Base-by-base conservation (phyloP, 2,329 filamentous ascomycete species). In the Trichophyton rubrum region DNA sequence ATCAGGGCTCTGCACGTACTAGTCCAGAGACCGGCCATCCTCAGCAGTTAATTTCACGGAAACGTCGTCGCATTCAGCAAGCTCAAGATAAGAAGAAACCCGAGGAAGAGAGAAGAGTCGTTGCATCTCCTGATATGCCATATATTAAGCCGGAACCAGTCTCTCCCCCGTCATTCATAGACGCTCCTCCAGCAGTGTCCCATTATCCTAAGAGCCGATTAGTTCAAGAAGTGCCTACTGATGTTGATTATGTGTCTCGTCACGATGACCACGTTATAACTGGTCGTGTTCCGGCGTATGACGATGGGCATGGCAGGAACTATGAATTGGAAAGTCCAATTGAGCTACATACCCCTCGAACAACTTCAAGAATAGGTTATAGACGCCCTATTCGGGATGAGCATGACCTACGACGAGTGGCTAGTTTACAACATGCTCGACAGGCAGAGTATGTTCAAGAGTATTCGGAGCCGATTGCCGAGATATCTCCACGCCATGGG, bases 131-230 rank as follows among this genome's bases (percentile, higher is more conserved):
- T 62, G 71, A 68, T 30, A 79, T 79, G 60, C 73, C 80, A 7
- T 79, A 79, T 64, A 83, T 86, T 68, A 86, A 85, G 68, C 78
- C 82, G 65, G 83, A 86, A 67, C 82, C 83, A 6, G 73, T 84
- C 17, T 85, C 83, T 11, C 83, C 83, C 20, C 81, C 81, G 47
- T 79, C 80, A 1, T 80, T 85, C 62, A 71, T 76, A 58, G 73
- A 76, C 64, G 70, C 72, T 24, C 70, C 72, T 35, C 30, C 55
- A 9, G 13, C 49, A 13, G 22, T 13, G 13, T 15, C 55, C 22
- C 55, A 57, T 20, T 57, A 57, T 30, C 13, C 55, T 9, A 38
- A 33, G 15, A 20, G 55, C 20, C 55, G 55, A n/a, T 8, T 57
- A 13, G 67, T 74, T 57, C 68, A 64, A 30, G 71, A 70, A 55